These are phyloP conservation scores for Rhizopus stolonifer DNA, from an alignment of 371 early-diverging fungal species.

Conservation along the genomic window DNA sequence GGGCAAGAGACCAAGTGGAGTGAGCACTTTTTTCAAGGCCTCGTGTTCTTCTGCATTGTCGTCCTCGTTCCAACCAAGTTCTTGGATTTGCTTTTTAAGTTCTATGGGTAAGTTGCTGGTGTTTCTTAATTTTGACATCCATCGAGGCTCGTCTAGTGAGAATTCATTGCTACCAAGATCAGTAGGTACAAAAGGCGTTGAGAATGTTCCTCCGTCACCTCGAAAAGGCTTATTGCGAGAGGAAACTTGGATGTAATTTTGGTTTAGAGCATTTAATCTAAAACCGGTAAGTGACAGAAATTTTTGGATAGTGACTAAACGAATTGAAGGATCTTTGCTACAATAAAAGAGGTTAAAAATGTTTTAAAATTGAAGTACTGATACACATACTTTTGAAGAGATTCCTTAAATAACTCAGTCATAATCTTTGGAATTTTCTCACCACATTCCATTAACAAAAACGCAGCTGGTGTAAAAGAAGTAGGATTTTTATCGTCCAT, in stretches of 20 bases:
- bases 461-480: slow-evolving; percentile 54
- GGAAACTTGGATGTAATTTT: slow-evolving; percentile 55
- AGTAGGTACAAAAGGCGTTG: slow-evolving; percentile 59
- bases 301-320: slow-evolving; percentile 47
- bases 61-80: slow-evolving; percentile 63
- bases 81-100: slow-evolving; percentile 60
- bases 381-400: slow-evolving; percentile 55
- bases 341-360: neutral
- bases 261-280: slow-evolving; percentile 53
- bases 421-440: slow-evolving; percentile 57
- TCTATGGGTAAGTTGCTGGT: slow-evolving; percentile 59
- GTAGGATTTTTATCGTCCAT: slow-evolving; percentile 47
- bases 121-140: slow-evolving; percentile 58
- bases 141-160: slow-evolving; percentile 61
- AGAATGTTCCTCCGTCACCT: slow-evolving; percentile 48
- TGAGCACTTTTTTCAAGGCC: slow-evolving; percentile 47
- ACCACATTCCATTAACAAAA: slow-evolving; percentile 63
- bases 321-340: slow-evolving; percentile 51
- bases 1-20: slow-evolving; percentile 53
- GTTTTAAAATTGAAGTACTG: too few species aligned
- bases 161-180: slow-evolving; percentile 63
- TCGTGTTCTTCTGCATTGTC: slow-evolving; percentile 56
- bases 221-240: slow-evolving; percentile 58
- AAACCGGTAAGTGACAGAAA: slow-evolving; percentile 49
- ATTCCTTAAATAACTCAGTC: slow-evolving; percentile 38